A percentile compares a stretch with the other conserved stretches of the same genome.
phyloP scores from a whole-genome alignment of 2,329 filamentous ascomycete species.

The Botryotinia globosa region DNA sequence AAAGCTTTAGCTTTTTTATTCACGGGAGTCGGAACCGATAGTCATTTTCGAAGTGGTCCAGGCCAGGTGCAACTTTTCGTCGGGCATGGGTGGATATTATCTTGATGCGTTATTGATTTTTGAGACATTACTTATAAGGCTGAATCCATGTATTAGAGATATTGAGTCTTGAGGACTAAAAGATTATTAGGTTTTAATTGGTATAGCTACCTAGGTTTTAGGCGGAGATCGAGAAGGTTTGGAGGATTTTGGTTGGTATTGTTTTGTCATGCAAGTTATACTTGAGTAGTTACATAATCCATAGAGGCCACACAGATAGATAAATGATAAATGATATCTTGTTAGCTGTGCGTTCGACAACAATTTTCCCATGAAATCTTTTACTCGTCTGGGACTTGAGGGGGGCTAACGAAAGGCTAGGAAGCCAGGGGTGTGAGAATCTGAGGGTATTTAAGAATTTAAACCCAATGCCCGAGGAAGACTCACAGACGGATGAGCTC shows the following conservation, averaged over 20 bases:
- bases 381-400: neutral
- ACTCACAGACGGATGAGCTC: fast-evolving
- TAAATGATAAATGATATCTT: neutral
- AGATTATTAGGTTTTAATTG: neutral
- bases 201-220: neutral
- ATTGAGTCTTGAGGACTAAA: neutral
- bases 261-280: neutral
- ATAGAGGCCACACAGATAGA: neutral
- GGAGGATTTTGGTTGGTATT: neutral
- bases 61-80: no score
- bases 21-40: neutral
- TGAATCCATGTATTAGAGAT: neutral
- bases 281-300: neutral
- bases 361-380: fast-evolving
- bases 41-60: neutral
- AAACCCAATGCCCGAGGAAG: neutral
- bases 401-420: neutral
- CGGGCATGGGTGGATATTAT: neutral
- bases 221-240: no score
- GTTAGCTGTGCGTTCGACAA: no score
- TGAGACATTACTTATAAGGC: neutral
- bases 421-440: no score
- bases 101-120: neutral
- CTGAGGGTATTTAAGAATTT: fast-evolving
- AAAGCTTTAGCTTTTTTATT: neutral